phyloP scores from a whole-genome alignment of 2,329 filamentous ascomycete species.

The Trichophyton benhamiae region DNA sequence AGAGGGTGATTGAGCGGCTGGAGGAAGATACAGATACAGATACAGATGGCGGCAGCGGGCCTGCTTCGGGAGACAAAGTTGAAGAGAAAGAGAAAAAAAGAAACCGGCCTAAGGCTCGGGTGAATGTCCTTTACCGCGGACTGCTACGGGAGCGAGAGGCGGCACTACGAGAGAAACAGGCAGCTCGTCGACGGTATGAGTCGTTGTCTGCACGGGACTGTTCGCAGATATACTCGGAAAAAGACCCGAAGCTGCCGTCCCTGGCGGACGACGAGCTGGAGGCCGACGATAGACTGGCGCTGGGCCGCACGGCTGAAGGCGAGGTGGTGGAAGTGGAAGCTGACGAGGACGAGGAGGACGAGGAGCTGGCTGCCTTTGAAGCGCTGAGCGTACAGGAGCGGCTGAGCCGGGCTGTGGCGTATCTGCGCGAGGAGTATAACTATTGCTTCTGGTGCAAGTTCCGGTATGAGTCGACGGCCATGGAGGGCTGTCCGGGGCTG shows the following conservation, averaged over 20 bases:
- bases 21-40: conserved; percentile 21
- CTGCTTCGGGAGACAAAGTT: too few relatives aligned
- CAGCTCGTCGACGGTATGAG: conserved; percentile 54
- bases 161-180: conserved; percentile 53
- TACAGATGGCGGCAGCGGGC: conserved; percentile 4
- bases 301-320: conserved; percentile 27
- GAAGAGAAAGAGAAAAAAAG: neutral
- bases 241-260: conserved; percentile 23
- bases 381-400: conserved; percentile 54
- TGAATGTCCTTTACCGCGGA: conserved; percentile 70
- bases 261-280: conserved; percentile 56
- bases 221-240: conserved; percentile 16
- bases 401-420: conserved; percentile 52
- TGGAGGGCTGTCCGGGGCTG: conserved; percentile 82
- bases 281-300: conserved; percentile 44
- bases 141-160: conserved; percentile 58
- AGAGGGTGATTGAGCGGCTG: conserved; percentile 70
- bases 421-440: conserved; percentile 56
- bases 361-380: conserved; percentile 70
- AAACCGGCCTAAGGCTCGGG: conserved; percentile 29
- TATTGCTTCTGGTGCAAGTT: conserved; percentile 99
- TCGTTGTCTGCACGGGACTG: conserved; percentile 39
- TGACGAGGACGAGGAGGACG: conserved; percentile 51
- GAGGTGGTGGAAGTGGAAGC: conserved; percentile 33
- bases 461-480: conserved; percentile 53